These are phyloP conservation scores for Penicillium arizonense DNA, from an alignment of 495 filamentous ascomycete genomes.

Conservation along the genomic window DNA sequence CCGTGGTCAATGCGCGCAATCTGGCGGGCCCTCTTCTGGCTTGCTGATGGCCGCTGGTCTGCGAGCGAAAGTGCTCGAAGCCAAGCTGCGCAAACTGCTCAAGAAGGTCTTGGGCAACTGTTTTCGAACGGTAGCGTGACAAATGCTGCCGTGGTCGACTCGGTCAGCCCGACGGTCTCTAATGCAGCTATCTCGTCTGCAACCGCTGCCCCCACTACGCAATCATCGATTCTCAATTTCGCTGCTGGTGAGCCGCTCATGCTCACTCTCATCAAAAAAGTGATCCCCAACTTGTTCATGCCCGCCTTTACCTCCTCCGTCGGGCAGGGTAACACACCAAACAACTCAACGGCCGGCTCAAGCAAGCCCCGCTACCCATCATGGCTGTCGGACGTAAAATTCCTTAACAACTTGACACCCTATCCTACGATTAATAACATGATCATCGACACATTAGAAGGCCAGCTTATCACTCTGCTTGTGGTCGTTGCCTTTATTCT, in stretches of 20 bases:
- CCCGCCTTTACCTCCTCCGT: conserved; percentile 34
- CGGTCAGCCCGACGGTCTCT: conserved; percentile 25
- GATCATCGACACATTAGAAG: conserved; percentile 83
- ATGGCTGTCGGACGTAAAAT: conserved; percentile 67
- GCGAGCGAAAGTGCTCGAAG: conserved; percentile 29
- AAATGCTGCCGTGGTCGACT: conserved; percentile 17
- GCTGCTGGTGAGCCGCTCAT: conserved; percentile 47
- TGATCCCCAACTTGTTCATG: conserved; percentile 38
- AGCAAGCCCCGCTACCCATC: conserved; percentile 38
- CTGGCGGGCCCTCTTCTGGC: conserved; percentile 92
- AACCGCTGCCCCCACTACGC: conserved; percentile 21
- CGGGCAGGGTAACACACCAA: conserved; percentile 11
- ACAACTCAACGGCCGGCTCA: conserved; percentile 22
- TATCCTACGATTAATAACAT: conserved; percentile 72
- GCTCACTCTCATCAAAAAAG: conserved; percentile 46
- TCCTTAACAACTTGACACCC: conserved; percentile 71
- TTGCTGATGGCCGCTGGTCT: conserved; percentile 90
- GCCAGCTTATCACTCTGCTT: conserved; percentile 85
- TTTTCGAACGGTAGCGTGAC: conserved; percentile 39
- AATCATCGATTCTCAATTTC: conserved; percentile 44
- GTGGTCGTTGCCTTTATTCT: conserved; percentile 92
- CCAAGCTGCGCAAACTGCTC: conserved; percentile 13
- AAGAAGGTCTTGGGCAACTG: conserved; percentile 18
- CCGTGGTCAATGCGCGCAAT: conserved; percentile 89
- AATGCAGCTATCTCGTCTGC: conserved; percentile 25